Evolutionary conservation across 1,284 basidiomycete species (phyloP).

Genomic region (Cryptococcus deneoformans): DNA sequence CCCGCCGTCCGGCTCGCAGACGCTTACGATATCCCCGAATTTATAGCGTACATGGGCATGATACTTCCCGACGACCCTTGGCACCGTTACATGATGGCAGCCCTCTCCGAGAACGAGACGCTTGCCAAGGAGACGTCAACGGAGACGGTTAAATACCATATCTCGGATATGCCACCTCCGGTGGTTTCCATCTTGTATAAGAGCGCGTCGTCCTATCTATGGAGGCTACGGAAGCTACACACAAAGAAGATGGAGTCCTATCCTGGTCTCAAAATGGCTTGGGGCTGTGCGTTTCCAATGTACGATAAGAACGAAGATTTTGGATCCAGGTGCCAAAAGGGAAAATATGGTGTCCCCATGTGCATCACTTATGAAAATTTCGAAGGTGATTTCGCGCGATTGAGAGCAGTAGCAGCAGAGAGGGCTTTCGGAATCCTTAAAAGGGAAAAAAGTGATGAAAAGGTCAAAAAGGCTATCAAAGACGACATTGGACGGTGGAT

Average conservation of each 20-base stretch:
- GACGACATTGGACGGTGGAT: background rate
- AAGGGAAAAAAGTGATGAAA: background rate
- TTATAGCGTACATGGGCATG: background rate
- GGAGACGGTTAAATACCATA: background rate
- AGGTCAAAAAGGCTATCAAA: background rate
- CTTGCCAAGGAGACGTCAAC: background rate
- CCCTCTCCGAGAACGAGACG: background rate
- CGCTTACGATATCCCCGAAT: constrained; percentile 3
- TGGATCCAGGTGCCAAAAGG: background rate
- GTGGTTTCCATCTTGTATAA: background rate
- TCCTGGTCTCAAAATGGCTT: background rate
- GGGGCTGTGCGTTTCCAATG: background rate
- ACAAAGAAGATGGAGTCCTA: background rate
- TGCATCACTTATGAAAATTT: background rate
- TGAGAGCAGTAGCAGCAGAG: background rate
- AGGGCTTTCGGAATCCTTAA: background rate
- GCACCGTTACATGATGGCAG: background rate
- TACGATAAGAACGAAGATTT: background rate
- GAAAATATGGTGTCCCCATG: background rate
- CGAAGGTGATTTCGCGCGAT: background rate
- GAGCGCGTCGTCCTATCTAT: background rate
- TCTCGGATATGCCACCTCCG: background rate
- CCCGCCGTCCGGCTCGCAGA: constrained; percentile 2
- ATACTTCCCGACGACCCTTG: background rate
- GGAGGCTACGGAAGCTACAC: background rate